Conservation (phyloP, 1,284 basidiomycete genomes). For the Heliocybe sulcata region DNA sequence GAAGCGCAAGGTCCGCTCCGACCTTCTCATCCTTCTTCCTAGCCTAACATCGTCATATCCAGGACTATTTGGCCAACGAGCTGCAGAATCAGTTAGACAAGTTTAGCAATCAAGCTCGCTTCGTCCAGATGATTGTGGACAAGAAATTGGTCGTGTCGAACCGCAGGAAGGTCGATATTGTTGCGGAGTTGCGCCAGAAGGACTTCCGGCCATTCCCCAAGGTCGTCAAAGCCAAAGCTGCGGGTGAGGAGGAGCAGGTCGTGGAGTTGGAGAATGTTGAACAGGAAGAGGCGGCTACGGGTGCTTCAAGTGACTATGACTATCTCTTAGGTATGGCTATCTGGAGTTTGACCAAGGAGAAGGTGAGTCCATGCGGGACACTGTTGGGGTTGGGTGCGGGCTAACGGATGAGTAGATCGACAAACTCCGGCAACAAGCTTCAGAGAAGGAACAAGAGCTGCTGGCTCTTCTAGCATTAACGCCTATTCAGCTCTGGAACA, state of each 20-base stretch:
- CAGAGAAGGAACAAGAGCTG: constrained; percentile 82
- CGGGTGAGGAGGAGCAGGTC: constrained; percentile 64
- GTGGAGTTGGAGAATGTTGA: constrained; percentile 51
- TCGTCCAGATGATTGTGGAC: constrained; percentile 94
- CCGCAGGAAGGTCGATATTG: constrained; percentile 86
- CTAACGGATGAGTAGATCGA: constrained; percentile 55
- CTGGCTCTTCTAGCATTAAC: constrained; percentile 72
- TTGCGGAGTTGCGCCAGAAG: constrained; percentile 76
- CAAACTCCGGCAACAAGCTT: constrained; percentile 76
- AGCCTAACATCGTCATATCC: background rate
- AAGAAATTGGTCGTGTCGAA: constrained; percentile 88
- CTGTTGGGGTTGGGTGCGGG: background rate
- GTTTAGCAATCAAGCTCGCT: constrained; percentile 93
- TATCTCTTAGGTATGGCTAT: constrained; percentile 96
- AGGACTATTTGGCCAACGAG: constrained; percentile 86
- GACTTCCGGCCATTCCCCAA: constrained; percentile 91
- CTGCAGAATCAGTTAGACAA: constrained; percentile 81
- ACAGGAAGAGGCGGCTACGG: constrained; percentile 29
- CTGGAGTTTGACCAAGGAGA: constrained; percentile 92
- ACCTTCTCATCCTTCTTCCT: background rate
- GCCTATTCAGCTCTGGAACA: constrained; percentile 87
- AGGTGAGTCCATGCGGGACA: constrained; percentile 39
- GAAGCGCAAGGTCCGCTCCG: constrained; percentile 75
- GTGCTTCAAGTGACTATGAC: constrained; percentile 74
- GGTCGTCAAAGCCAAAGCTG: constrained; percentile 59